A percentile compares a stretch with the other conserved stretches of the same genome.
Evolutionary conservation across 1,284 basidiomycete species (phyloP).

Genomic region (Microstroma glucosiphilum): DNA sequence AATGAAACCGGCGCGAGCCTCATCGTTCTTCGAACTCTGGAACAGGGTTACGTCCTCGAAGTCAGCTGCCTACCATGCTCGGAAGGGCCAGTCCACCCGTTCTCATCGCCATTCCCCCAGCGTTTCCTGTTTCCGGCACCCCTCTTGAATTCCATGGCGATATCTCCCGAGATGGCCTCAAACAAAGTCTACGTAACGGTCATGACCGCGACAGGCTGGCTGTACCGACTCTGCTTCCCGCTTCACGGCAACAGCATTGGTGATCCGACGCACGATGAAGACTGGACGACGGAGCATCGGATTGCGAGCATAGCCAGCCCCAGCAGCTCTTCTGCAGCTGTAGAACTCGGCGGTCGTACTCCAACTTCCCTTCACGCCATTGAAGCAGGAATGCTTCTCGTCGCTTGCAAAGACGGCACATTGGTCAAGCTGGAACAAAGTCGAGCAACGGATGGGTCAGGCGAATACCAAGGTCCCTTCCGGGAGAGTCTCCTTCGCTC

Average conservation of each 20-base stretch:
- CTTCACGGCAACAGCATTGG: constrained; percentile 24
- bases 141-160: constrained; percentile 25
- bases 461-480: background rate
- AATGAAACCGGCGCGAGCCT: background rate
- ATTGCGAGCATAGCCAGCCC: constrained; percentile 11
- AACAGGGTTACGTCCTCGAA: background rate
- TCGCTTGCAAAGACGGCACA: constrained; percentile 39
- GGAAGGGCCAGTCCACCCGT: background rate
- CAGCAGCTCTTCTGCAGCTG: background rate
- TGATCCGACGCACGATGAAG: constrained; percentile 15
- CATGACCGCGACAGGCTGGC: constrained; percentile 28
- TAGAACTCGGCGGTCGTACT: background rate
- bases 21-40: background rate
- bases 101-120: constrained; percentile 9
- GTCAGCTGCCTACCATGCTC: background rate
- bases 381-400: constrained; percentile 31
- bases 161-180: constrained; percentile 24
- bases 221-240: constrained; percentile 31
- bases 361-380: constrained; percentile 25
- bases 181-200: constrained; percentile 28
- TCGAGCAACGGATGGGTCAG: background rate
- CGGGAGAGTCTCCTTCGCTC: constrained; percentile 2
- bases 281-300: constrained; percentile 32
- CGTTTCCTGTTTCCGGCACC: constrained; percentile 36
- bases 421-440: constrained; percentile 34